phyloP scores from a whole-genome alignment of 352 stramenopile species.

The Globisporangium acanthophoron region DNA sequence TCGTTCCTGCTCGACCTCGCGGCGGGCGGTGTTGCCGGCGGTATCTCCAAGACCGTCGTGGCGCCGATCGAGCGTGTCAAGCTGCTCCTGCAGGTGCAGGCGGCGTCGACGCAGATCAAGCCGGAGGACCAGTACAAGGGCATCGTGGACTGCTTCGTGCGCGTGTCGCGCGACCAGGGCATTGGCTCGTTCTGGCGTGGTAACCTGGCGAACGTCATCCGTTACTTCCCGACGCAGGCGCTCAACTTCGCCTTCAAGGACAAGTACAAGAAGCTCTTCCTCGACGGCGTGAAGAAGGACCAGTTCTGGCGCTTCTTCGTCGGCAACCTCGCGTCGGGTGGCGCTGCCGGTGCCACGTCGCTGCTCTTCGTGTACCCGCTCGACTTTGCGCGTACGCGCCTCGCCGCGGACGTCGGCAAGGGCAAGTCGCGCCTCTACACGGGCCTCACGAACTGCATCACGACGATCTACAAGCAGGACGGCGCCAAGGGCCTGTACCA shows the following conservation, averaged over 20 bases:
- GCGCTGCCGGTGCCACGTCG: conserved; percentile 95
- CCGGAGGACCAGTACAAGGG: conserved; percentile 90
- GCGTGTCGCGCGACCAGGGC: conserved; percentile 87
- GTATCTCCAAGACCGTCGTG: conserved; percentile 90
- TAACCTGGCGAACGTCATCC: conserved; percentile 91
- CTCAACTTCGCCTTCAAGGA: conserved; percentile 94
- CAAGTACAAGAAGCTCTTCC: conserved; percentile 90
- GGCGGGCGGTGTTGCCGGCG: conserved; percentile 79
- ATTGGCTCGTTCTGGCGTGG: conserved; percentile 88
- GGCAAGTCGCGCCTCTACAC: conserved; percentile 98
- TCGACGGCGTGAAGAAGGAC: conserved; percentile 90
- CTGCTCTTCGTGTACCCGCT: conserved; percentile 97
- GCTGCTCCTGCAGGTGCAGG: conserved; percentile 90
- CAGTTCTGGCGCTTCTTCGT: conserved; percentile 98
- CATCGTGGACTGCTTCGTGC: conserved; percentile 87
- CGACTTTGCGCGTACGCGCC: conserved; percentile 97
- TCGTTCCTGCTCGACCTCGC: conserved; percentile 82
- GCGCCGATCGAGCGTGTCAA: conserved; percentile 90
- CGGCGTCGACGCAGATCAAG: conserved; percentile 88
- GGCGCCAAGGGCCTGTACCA: conserved; percentile 96
- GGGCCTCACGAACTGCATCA: conserved; percentile 96
- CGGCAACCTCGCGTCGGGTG: conserved; percentile 97
- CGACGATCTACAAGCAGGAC: conserved; percentile 92
- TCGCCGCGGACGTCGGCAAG: conserved; percentile 97
- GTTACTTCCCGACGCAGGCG: conserved; percentile 91